Base-by-base conservation (phyloP, 768 basidiomycete genomes). In the Phaeotremella fagi region DNA sequence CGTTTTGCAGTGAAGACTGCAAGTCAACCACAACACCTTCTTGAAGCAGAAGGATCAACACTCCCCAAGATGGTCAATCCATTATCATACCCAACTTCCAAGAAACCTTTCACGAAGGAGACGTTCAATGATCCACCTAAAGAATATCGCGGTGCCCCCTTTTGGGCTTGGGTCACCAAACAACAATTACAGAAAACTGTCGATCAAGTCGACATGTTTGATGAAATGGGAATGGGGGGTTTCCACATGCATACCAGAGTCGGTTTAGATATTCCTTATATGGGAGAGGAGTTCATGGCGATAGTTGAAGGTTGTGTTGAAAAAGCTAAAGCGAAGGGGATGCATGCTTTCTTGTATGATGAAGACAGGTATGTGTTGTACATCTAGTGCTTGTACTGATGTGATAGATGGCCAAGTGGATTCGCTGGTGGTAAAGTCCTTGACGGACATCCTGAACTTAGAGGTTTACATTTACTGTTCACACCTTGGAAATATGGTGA, bases 231-330 rank as follows among this genome's bases (percentile, higher is more conserved):
- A 2, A 60, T 66, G 61, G 61, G 61, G 3, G 61, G 64, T 14
- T 60, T 64, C 18, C 57, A 61, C 37, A 68, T 68, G 63, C 66
- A 68, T 38, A 59, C 55, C 14, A 42, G 66, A 28, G 60, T 63
- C 6, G 66, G 66, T 16, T 33, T 68, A 20, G 66, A 68, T 36
- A 60, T 54, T 2, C 60, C 60, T 7, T 68, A 68, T 50, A 55
- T 68, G 49, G 60, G 63, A 2, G 55, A 61, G 20, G 63, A 68
- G 50, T 68, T 59, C 36, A 64, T 68, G 66, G 41, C 48, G 5
- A 60, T 59, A 25, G 57, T 68, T 15, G 44, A 57, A 33, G 52
- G 54, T 4, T 60, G 56, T 50, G 54, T 64, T 11, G 55, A 50
- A 6, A 54, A 33, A 14, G 62, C 59, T 4, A 64, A 63, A 44